Evolutionary conservation across 805 yeast genomes (phyloP).

Genomic region (Sungouiella blattae): DNA sequence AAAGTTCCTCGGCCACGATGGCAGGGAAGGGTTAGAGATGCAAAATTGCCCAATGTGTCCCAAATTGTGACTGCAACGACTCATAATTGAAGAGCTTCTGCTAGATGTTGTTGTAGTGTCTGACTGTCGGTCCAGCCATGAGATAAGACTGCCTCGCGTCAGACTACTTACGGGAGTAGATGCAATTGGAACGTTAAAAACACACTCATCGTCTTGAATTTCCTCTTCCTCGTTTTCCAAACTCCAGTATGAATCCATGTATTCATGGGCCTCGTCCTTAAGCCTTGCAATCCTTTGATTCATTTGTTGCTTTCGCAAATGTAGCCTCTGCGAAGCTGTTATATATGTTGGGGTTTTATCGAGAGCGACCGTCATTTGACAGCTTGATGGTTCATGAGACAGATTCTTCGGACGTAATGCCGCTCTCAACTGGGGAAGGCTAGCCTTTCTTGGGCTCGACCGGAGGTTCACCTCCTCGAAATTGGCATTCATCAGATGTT

Average conservation of each 20-base stretch:
- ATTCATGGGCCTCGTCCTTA: conserved; percentile 4
- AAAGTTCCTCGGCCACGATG: too few relatives aligned
- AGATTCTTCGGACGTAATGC: too few relatives aligned
- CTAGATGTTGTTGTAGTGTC: neutral
- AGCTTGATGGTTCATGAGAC: too few relatives aligned
- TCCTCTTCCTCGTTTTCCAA: conserved; percentile 1
- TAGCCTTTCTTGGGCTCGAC: neutral
- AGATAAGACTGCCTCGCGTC: neutral
- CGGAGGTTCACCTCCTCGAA: neutral
- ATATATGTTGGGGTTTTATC: conserved; percentile 23
- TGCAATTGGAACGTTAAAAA: conserved; percentile 1
- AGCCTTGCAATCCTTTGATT: conserved; percentile 21
- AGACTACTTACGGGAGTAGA: too few relatives aligned
- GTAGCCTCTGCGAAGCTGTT: conserved; percentile 30
- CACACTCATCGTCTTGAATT: neutral
- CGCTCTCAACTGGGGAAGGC: too few relatives aligned
- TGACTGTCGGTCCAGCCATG: neutral
- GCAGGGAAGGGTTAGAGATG: too few relatives aligned
- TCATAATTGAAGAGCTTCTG: conserved; percentile 1
- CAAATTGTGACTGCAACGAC: neutral
- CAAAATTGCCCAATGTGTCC: neutral
- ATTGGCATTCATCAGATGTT: conserved; percentile 1
- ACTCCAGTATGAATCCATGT: too few relatives aligned
- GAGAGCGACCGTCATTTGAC: too few relatives aligned
- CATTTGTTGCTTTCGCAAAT: conserved; percentile 22